Evolutionary conservation across 164 flowering plant species (phyloP), one percentile per base, ranked within the genome.

Genomic region (Cinnamomum chago): DNA sequence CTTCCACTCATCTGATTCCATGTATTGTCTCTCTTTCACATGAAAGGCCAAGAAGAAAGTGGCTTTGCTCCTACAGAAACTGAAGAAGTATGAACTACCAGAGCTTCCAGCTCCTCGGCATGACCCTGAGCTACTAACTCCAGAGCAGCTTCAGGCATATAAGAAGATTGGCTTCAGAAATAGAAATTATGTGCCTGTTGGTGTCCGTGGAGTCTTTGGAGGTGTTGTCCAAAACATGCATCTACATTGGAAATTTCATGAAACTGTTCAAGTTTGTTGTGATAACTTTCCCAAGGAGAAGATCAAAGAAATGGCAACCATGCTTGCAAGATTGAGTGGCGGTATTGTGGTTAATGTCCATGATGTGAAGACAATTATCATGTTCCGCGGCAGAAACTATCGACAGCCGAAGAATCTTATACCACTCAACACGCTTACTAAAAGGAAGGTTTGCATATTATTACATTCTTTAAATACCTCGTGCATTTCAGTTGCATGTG

Each of bases 211-310:
- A 76, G 99, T 96, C 70, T 96, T 96, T 82, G 99, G 99, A 70
- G 99, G 99, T 72, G 98, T 96, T 75, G 97, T 96, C 64, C 99
- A 92, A 79, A 96, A 96, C 82, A 92, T 96, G 99, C 99, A 96
- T 84, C 86, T 96, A 35, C 99, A 96, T 79, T 96, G 99, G 99
- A 96, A 96, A 86, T 96, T 93, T 81, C 98, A 96, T 75, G 97
- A 96, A 84, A 96, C 99, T 40, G 99, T 95, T 74, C 99, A 93
- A 87, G 99, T 96, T 64, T 92, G 97, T 74, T 93, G 99, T 81
- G 99, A 96, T 78, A 93, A 91, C 83, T 93, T 91, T 67, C 99
- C 99, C 40, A 92, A 93, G 82, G 99, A 96, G 79, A 96, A 89
- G 79, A 96, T 96, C 67, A 96, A 91, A 83, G 99, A 93, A 82